A percentile compares a stretch with the other conserved stretches of the same genome.
Evolutionary conservation across 306 rosid genomes (phyloP).

Genomic region (Trifolium dubium): DNA sequence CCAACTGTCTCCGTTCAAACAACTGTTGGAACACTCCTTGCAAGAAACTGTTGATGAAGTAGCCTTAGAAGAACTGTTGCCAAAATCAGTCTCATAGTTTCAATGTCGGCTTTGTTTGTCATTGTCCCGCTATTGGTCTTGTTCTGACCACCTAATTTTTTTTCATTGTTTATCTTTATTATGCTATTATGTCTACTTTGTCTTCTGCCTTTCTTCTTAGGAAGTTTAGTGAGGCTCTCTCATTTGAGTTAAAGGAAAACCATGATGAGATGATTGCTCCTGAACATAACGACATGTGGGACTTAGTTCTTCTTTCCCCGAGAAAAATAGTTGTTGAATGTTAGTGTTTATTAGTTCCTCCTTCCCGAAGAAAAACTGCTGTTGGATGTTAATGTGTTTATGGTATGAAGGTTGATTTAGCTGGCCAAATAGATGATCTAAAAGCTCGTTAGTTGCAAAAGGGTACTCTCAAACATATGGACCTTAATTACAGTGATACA

Average conservation of each 20-base stretch:
- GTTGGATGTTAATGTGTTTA: background rate
- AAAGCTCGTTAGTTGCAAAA: background rate
- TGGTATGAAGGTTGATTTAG: background rate
- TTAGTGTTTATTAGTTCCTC: background rate
- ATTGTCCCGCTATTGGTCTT: slow-evolving; percentile 1
- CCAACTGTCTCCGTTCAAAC: background rate
- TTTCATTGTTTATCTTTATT: background rate
- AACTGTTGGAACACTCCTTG: background rate
- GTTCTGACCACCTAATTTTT: background rate
- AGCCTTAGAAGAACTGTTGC: background rate
- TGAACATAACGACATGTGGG: background rate
- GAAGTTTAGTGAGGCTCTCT: background rate
- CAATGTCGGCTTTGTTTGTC: background rate
- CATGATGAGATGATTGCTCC: background rate
- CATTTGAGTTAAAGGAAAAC: background rate
- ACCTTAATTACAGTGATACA: background rate
- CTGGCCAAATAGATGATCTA: background rate
- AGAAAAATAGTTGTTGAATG: background rate
- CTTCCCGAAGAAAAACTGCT: background rate
- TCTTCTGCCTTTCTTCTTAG: background rate
- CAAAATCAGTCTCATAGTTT: background rate
- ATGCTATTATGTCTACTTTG: background rate
- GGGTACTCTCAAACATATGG: background rate
- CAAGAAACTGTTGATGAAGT: background rate
- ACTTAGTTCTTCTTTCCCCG: background rate